phyloP scores from a whole-genome alignment of 108 stramenopile species.

The Aurantiochytrium sp. region DNA sequence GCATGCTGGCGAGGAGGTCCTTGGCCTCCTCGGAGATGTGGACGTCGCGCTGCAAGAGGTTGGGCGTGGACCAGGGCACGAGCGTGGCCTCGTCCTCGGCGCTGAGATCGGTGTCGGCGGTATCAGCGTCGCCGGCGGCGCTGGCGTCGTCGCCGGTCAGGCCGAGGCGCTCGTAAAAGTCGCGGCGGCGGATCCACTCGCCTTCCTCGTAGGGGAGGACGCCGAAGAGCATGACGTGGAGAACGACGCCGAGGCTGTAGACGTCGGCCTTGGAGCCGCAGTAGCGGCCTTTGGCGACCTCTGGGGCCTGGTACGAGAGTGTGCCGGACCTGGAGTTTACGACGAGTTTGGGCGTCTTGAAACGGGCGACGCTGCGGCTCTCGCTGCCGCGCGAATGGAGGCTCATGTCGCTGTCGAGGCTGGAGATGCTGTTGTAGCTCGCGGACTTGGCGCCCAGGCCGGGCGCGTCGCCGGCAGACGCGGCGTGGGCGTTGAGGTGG shows the following conservation, averaged over 20 bases:
- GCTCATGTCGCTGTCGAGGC: neutral
- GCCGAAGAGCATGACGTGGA: constrained; percentile 22
- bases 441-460: neutral
- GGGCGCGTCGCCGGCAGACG: too few relatives aligned
- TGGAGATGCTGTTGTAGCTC: constrained; percentile 3
- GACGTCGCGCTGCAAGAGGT: neutral
- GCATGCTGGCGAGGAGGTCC: neutral
- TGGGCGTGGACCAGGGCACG: constrained; percentile 3
- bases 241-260: neutral
- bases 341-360: neutral
- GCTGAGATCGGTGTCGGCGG: neutral
- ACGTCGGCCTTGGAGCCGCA: neutral
- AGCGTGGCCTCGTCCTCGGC: neutral
- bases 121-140: neutral
- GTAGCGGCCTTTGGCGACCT: neutral
- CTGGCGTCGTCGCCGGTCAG: neutral
- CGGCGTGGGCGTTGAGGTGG: too few relatives aligned
- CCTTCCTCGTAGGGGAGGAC: neutral
- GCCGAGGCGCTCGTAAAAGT: neutral
- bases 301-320: neutral
- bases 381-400: neutral
- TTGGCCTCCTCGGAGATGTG: neutral
- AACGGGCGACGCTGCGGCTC: neutral
- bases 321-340: constrained; percentile 1
- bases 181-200: neutral